Evolutionary conservation across 1,284 basidiomycete genomes (phyloP).

Genomic region (Naganishia sp.): DNA sequence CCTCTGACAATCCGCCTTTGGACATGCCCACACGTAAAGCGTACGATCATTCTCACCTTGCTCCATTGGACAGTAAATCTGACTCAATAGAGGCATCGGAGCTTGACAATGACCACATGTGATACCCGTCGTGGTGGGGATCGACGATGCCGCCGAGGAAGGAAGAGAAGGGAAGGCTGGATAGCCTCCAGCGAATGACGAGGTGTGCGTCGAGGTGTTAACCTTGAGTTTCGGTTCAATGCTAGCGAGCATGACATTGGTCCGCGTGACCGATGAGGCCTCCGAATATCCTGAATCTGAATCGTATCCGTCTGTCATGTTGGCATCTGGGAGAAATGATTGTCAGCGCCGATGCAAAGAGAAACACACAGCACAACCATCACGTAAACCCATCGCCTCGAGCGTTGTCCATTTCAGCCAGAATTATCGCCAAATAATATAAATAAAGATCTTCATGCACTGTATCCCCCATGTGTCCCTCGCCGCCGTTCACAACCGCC

Average conservation of each 20-base stretch:
- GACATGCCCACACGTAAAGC: slow-evolving; percentile 52
- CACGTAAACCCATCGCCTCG: not conserved
- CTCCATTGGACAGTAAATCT: slow-evolving; percentile 54
- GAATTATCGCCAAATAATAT: slow-evolving; percentile 31
- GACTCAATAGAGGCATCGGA: slow-evolving; percentile 50
- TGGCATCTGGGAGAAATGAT: not conserved
- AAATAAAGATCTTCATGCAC: slow-evolving; percentile 27
- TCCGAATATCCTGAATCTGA: slow-evolving; percentile 20
- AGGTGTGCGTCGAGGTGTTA: slow-evolving; percentile 36
- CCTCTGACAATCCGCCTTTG: slow-evolving; percentile 46
- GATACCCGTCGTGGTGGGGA: slow-evolving; percentile 37
- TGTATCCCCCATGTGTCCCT: slow-evolving; percentile 26
- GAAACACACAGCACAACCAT: not conserved
- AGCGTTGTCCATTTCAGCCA: slow-evolving; percentile 17
- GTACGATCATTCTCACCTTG: slow-evolving; percentile 54
- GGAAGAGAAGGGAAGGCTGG: slow-evolving; percentile 48
- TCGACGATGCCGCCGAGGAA: slow-evolving; percentile 30
- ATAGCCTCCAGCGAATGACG: slow-evolving; percentile 52
- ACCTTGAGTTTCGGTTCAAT: slow-evolving; percentile 27
- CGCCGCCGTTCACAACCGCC: not conserved
- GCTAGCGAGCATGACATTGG: slow-evolving; percentile 23
- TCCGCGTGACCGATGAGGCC: slow-evolving; percentile 19
- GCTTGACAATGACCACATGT: slow-evolving; percentile 46
- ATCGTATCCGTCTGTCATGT: slow-evolving; percentile 25
- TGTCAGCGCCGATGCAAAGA: not conserved